Conservation (phyloP, 352 stramenopile genomes). For the Pelagophyceae sp. region DNA sequence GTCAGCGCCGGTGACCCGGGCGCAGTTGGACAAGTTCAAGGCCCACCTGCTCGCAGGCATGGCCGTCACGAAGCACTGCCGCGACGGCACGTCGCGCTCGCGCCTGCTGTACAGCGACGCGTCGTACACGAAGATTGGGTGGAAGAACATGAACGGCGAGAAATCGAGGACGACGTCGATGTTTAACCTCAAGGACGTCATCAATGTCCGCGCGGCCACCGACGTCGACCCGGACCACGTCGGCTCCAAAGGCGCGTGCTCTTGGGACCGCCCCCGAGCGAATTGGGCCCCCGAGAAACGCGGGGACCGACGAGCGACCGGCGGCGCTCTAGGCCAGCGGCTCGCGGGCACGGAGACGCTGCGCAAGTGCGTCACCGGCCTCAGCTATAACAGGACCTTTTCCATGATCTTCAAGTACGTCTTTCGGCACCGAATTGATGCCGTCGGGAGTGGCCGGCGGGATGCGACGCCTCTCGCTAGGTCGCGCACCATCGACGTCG, state of each 20-base stretch:
- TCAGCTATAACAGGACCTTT: neutral
- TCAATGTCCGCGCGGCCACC: neutral
- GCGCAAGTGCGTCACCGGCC: neutral
- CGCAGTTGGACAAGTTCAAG: constrained; percentile 7
- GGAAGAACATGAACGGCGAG: neutral
- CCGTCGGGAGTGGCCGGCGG: no score
- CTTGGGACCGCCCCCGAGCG: neutral
- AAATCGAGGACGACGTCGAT: neutral
- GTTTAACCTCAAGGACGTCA: neutral
- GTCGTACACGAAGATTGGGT: neutral
- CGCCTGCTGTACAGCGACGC: constrained; percentile 1
- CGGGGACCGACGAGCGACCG: no score
- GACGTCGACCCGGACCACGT: neutral
- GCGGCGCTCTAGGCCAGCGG: neutral
- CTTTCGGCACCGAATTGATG: no score
- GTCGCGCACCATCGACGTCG: neutral
- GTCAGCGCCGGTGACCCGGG: neutral
- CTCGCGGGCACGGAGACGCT: constrained; percentile 13
- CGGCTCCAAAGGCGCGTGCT: no score
- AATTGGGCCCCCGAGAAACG: no score
- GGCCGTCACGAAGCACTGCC: constrained; percentile 8
- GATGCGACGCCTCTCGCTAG: no score
- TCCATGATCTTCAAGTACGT: constrained; percentile 8
- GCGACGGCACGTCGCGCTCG: neutral
- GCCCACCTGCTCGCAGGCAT: neutral